A percentile compares a stretch with the other conserved stretches of the same genome.
Evolutionary conservation across 2,329 filamentous ascomycete species (phyloP).

Genomic region (Aspergillus sp.): DNA sequence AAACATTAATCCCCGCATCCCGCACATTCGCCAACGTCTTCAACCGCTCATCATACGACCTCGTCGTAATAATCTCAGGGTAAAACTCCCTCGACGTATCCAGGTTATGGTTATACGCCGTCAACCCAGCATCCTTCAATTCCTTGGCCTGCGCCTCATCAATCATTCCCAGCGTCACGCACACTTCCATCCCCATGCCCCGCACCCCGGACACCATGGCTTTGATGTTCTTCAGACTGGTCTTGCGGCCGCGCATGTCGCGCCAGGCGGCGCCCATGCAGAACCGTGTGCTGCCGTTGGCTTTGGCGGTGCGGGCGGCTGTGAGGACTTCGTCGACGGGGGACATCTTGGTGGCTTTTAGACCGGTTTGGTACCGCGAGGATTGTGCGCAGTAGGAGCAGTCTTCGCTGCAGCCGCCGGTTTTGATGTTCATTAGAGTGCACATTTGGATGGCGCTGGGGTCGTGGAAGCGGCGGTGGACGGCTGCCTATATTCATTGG

Average conservation of each 20-base stretch:
- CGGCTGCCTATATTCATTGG: conserved; percentile 57
- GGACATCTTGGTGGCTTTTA: conserved; percentile 77
- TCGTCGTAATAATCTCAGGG: conserved; percentile 79
- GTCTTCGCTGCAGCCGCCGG: conserved; percentile 87
- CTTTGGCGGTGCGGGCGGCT: conserved; percentile 74
- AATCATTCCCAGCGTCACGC: conserved; percentile 94
- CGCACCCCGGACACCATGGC: conserved; percentile 82
- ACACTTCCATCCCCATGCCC: conserved; percentile 82
- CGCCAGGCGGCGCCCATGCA: conserved; percentile 95
- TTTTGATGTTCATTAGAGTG: conserved; percentile 96
- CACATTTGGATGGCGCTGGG: conserved; percentile 85
- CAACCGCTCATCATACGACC: conserved; percentile 83
- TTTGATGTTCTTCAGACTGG: conserved; percentile 78
- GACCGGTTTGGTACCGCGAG: conserved; percentile 73
- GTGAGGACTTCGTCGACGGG: conserved; percentile 78
- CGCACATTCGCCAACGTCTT: conserved; percentile 77
- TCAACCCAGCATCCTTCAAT: conserved; percentile 79
- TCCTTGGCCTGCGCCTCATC: conserved; percentile 77
- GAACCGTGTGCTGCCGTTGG: conserved; percentile 85
- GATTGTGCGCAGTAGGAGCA: conserved; percentile 93
- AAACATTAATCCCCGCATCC: conserved; percentile 85
- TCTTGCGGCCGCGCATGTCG: conserved; percentile 89
- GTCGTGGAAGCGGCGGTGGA: conserved; percentile 84
- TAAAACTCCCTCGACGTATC: conserved; percentile 90
- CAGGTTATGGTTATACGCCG: conserved; percentile 92